These are phyloP conservation scores for Protomyces inouyei DNA, from an alignment of 1,139 yeast genomes.

Conservation along the genomic window DNA sequence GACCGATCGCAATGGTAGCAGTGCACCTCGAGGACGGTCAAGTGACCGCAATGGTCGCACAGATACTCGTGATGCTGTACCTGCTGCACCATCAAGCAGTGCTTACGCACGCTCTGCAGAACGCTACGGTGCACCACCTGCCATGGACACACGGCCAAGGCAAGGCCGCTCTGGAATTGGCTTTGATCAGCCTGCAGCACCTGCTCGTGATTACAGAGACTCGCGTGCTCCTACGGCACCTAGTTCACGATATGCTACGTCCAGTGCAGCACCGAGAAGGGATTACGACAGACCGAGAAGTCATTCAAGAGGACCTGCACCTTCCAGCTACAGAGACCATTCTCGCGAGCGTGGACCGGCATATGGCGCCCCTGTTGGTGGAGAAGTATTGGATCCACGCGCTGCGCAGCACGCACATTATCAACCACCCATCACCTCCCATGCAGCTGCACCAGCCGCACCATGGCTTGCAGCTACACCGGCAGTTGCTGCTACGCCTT, in stretches of 20 bases:
- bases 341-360: neutral
- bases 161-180: slow-evolving; percentile 19
- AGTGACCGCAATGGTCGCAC: neutral
- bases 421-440: neutral
- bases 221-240: neutral
- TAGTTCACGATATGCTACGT: neutral
- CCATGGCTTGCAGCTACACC: slow-evolving; percentile 11
- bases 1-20: neutral
- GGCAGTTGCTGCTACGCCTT: neutral
- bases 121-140: neutral
- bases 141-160: slow-evolving; percentile 4
- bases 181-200: slow-evolving; percentile 1
- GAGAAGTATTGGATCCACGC: slow-evolving; percentile 14
- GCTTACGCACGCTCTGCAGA: slow-evolving; percentile 2
- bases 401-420: slow-evolving; percentile 21
- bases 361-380: neutral
- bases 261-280: neutral
- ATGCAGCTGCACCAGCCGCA: slow-evolving; percentile 14
- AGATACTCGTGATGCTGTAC: neutral
- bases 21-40: neutral
- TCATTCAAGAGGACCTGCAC: neutral
- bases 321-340: neutral
- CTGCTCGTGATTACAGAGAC: neutral
- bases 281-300: neutral
- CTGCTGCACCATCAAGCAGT: neutral